Evolutionary conservation across 1,284 basidiomycete species (phyloP), one percentile per base, ranked within the genome.

Genomic region (Earliella scabrosa): DNA sequence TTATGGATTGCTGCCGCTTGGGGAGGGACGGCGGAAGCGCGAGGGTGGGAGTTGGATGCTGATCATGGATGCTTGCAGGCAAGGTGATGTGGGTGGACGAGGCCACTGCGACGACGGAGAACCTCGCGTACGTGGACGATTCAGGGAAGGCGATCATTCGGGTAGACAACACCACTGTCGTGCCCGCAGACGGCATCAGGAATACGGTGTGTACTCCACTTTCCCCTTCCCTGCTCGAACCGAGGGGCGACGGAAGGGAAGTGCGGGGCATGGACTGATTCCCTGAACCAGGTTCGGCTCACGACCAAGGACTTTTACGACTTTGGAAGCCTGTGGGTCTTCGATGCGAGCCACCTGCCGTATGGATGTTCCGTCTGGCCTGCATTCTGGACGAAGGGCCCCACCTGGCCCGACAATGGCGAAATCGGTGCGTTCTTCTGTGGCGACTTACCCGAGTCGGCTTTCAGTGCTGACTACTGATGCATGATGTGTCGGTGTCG

Each of bases 281-380:
- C 11, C 35, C 36, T 40, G 24, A 56, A 35, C 27, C 18, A 83
- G 81, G 66, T 85, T 39, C 79, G 83, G 2, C 73, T 87, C 31
- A 84, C 82, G 3, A 76, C 80, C 14, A 69, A 77, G 40, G 80
- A 83, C 46, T 70, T 68, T 2, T 86, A 83, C 64, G 76, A 76
- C 24, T 71, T 75, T 26, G 81, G 81, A 1, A 77, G 75, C 18
- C 67, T 83, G 16, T 79, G 75, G 75, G 73, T 82, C 18, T 71
- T 82, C 43, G 81, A 82, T 66, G 66, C 74, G n/a, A 59, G 73
- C 1, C 81, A 83, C 61, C 49, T 82, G 39, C 81, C 82, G 0
- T 80, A 71, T 55, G 87, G 88, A 5, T 90, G 88, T 65, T 87
- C 85, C 9, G 87, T 87, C 58, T 76, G 75, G 75, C 75, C 75